Base-by-base conservation (phyloP, 208 protist genomes). In the Angomonas deanei region DNA sequence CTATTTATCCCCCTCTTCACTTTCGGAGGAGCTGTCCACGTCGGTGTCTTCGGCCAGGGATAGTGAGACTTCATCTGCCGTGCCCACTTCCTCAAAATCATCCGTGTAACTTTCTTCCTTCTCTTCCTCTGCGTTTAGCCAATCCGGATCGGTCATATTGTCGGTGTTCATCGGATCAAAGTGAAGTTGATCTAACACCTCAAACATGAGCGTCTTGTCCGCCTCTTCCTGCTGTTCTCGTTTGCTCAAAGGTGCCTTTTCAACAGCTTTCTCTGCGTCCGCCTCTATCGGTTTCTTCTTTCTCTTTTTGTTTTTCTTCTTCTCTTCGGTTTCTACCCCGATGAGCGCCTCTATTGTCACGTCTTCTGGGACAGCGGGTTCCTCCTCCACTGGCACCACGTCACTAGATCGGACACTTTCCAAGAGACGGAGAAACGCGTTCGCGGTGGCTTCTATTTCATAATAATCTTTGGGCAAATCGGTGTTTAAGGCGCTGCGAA, bases 21-120 rank as follows among this genome's bases (percentile, higher is more conserved):
- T n/a, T n/a, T n/a, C n/a, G n/a, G n/a, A n/a, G n/a, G n/a, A n/a
- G n/a, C n/a, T n/a, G n/a, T n/a, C n/a, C n/a, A n/a, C n/a, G n/a
- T n/a, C n/a, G n/a, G n/a, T n/a, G n/a, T n/a, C n/a, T n/a, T n/a
- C n/a, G n/a, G n/a, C n/a, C n/a, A n/a, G n/a, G n/a, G n/a, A n/a
- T n/a, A n/a, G n/a, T 36, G 15, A 56, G 42, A 8, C 33, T 42
- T 53, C 24, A 3, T 26, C 26, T 21, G 48, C 23, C 19, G 27
- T 42, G 0, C 62, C 42, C 32, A 60, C 52, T 11, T 81, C 71
- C 46, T 86, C 79, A 61, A 86, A 86, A 34, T 86, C 79, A 61
- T 86, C 74, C 1, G 68, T 69, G 66, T 86, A 86, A 23, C 68
- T 36, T 13, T 65, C 48, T 17, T 61, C 60, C 23, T 48, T 64